A percentile compares a stretch with the other conserved stretches of the same genome.
Evolutionary conservation across 2,329 filamentous ascomycete species (phyloP).

Genomic region (Keithomyces neogunnii): DNA sequence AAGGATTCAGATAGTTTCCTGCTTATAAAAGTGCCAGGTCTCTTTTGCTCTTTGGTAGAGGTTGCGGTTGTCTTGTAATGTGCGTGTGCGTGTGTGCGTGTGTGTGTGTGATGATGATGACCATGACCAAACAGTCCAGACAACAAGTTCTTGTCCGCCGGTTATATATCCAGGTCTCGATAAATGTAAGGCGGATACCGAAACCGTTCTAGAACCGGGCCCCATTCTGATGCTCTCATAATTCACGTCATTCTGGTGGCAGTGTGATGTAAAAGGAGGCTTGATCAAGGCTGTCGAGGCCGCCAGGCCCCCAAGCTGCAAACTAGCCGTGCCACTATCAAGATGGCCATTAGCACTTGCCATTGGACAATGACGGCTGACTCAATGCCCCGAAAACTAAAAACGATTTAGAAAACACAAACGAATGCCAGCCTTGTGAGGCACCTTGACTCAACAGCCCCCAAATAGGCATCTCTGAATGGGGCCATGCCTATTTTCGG

Average conservation of each 20-base stretch:
- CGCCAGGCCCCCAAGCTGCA: not conserved
- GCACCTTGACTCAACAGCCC: not conserved
- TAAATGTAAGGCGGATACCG: not conserved
- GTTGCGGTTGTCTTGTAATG: not conserved
- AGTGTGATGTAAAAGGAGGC: conserved; percentile 1
- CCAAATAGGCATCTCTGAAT: conserved; percentile 1
- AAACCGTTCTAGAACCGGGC: not conserved
- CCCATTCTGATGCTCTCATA: not conserved
- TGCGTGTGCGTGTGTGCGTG: no score
- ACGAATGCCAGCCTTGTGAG: not conserved
- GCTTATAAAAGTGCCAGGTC: not conserved
- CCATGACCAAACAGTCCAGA: not conserved
- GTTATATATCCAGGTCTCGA: not conserved
- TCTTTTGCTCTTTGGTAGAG: not conserved
- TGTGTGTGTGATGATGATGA: not conserved
- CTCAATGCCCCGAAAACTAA: not conserved
- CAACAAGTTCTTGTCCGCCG: not conserved
- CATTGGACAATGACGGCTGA: not conserved
- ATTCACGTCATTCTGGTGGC: not conserved
- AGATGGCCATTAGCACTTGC: not conserved
- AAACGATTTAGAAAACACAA: not conserved
- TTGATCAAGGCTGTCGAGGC: conserved; percentile 1
- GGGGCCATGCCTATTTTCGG: not conserved
- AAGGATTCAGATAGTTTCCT: not conserved
- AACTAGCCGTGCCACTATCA: not conserved